Base-by-base conservation (phyloP, 768 basidiomycete genomes). In the Tulasnella sp. region DNA sequence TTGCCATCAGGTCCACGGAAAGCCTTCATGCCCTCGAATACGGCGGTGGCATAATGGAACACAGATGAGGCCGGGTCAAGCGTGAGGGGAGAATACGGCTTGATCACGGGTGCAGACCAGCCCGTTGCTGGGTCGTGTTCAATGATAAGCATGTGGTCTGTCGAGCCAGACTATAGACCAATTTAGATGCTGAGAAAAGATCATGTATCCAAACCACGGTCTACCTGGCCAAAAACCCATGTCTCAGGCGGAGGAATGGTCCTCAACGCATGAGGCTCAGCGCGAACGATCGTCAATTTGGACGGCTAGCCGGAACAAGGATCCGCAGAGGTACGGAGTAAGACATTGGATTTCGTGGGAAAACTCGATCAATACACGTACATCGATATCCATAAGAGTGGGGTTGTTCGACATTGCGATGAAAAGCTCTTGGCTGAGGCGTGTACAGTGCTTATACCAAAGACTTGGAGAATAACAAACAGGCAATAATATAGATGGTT, bases 11-110 rank as follows among this genome's bases (percentile, higher is more conserved):
- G 86, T 82, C 92, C 91, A 74, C 92, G 89, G 87, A 97, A 98
- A 0, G 97, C 97, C 85, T 98, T 98, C 91, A 98, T 91, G 24
- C 97, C 95, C 85, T 99, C 97, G 84, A 99, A 97, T 72, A 93
- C 88, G 72, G 93, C 90, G 83, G 96, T 95, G 0, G 96, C 96
- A 87, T 99, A 98, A 85, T 99, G 97, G 80, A 99, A 88, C 28
- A 96, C 96, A 81, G 94, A 91, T 85, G 88, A 89, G 83, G 93
- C 94, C 8, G 95, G 96, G 81, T 95, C 93, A 28, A 96, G 87
- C 24, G 87, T 83, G 54, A 96, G 87, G 8, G 93, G 93, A 3
- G 91, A 93, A 85, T 96, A 78, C 0, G 93, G 93, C 83, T 90
- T 92, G 84, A 95, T 93, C 83, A 92, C 90, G 0, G 94, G 94